Evolutionary conservation across 805 yeast genomes (phyloP), one percentile per base, ranked within the genome.

Genomic region (Yamadazyma phyllophila): DNA sequence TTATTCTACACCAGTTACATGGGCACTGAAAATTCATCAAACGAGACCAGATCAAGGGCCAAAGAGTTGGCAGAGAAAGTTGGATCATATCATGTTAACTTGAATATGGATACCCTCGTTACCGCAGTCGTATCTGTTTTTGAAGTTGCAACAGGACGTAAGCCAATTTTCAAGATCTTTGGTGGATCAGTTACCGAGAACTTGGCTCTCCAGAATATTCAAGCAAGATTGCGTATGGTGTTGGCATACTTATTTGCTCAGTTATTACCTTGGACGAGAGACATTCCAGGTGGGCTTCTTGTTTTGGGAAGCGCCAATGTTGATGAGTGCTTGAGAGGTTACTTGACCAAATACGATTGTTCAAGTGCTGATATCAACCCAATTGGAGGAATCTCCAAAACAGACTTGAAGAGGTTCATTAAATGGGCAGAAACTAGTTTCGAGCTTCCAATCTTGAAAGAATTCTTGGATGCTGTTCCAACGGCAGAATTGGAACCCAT

Each of bases 401-500:
- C 90, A 0, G 99, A 95, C 60, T 71, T 94, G 61, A 90, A 88
- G 61, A 74, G 78, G 43, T 94, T 95, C 58, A 94, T 94, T 43
- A 80, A 74, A 2, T 94, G 89, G 79, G 89, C 97, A 0, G 74
- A 80, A 27, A 62, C 58, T 6, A 72, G 78, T 44, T 92, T 85
- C 61, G 76, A 86, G 1, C 61, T 92, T 59, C 96, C 97, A 3
- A 77, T 94, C 16, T 71, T 94, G 52, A 67, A 76, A 36, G 85
- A 82, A 7, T 94, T 95, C 62, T 71, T 94, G 39, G 81, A 78
- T 54, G 99, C 99, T 0, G 85, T 94, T 0, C 99, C 99, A 26
- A 92, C 99, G 0, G 99, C 99, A 0, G 99, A 94, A 63, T 77
- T 94, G 42, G 99, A 94, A 60, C 99, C 99, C 30, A 92, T 89